Evolutionary conservation across 176 grass and related monocot species (phyloP), one percentile per base, ranked within the genome.

Genomic region (Dendrocalamus sinicus): DNA sequence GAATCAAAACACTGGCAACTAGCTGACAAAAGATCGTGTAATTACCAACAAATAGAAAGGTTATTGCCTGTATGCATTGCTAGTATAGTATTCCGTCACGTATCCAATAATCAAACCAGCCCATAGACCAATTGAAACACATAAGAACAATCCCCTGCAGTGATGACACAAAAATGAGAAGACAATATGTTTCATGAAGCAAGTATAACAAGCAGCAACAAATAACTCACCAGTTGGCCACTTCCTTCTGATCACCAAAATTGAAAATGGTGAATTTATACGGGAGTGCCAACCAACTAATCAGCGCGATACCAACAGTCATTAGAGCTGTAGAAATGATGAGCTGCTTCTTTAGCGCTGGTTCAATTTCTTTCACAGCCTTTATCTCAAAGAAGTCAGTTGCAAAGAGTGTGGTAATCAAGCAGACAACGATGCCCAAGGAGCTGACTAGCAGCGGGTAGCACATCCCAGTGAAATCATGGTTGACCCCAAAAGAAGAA

Each of bases 21-120:
- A 41, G 30, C 5, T 22, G 40, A 73, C 32, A 8, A 12, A 14
- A 28, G 1, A 13, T 47, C 19, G 26, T 53, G 1, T 7, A 26
- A 32, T 30, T 65, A 37, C 7, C 1, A 81, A 45, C 9, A 37
- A 37, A 45, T 37, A 39, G 6, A 20, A 22, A 8, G 9, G 24
- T 65, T 55, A 41, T 60, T 57, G 60, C 90, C 86, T 85, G 84
- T 89, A 89, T 54, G 90, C 90, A 15, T 92, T 89, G 79, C 90
- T 92, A 17, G 90, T 92, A 14, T 86, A 92, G 77, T 92, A 89
- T 64, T 92, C 87, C 26, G 87, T 92, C 16, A 86, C 87, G 60
- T 79, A 92, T 55, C 90, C 86, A 14, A 92, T 92, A 50, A 89
- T 77, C 73, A 92, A 64, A n/a, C 90, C 87, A 52, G 90, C 90